phyloP scores from a whole-genome alignment of 371 early-diverging fungal genomes.

The Zychaea mexicana region DNA sequence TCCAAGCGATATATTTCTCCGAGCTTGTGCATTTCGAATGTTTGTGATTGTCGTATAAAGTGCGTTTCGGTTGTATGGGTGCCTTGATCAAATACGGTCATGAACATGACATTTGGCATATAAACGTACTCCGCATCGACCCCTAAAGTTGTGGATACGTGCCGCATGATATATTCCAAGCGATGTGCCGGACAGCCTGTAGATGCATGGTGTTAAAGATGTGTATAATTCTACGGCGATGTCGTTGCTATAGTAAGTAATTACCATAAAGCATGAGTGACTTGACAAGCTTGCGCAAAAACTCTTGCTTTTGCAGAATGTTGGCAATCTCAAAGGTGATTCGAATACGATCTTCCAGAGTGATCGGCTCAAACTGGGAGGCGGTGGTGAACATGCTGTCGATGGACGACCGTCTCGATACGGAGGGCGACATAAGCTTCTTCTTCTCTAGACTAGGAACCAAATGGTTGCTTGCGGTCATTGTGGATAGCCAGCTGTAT shows the following conservation, averaged over 20 bases:
- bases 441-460: conserved; percentile 47
- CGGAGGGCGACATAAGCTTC: conserved; percentile 24
- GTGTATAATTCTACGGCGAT: no score
- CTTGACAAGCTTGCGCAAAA: conserved; percentile 55
- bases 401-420: conserved; percentile 35
- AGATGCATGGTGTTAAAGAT: no score
- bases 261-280: conserved; percentile 61
- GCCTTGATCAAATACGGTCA: conserved; percentile 72
- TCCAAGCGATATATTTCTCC: conserved; percentile 62
- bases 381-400: conserved; percentile 53
- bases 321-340: conserved; percentile 66
- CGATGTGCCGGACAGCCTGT: conserved; percentile 66
- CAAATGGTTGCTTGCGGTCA: conserved; percentile 39
- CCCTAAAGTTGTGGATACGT: conserved; percentile 56
- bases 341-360: conserved; percentile 57
- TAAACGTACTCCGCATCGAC: conserved; percentile 72
- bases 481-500: conserved; percentile 41
- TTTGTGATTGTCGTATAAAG: conserved; percentile 58
- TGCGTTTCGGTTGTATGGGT: conserved; percentile 82
- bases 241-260: no score
- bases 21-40: conserved; percentile 73
- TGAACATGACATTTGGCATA: conserved; percentile 73
- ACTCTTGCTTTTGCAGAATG: conserved; percentile 64
- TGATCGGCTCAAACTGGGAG: conserved; percentile 52
- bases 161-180: conserved; percentile 55